Conservation (phyloP, 768 basidiomycete species). For the Asterophora parasitica region DNA sequence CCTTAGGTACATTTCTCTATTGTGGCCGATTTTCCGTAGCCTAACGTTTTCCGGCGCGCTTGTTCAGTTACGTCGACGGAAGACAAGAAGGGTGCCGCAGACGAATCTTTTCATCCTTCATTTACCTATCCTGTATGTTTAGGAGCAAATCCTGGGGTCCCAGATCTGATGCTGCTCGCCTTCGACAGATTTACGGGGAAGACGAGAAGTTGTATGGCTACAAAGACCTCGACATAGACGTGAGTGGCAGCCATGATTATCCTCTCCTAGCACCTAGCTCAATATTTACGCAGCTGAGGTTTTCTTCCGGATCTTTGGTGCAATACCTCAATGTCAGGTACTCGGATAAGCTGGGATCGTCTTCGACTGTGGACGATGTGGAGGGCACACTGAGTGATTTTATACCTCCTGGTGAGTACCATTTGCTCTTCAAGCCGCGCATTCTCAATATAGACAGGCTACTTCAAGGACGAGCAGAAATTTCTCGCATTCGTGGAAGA, state of each 20-base stretch:
- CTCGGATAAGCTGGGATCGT: constrained; percentile 57
- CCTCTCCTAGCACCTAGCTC: neutral
- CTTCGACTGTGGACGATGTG: constrained; percentile 80
- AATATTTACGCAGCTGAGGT: constrained; percentile 51
- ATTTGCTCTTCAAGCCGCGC: neutral
- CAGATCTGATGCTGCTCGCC: neutral
- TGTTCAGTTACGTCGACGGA: constrained; percentile 61
- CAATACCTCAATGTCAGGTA: constrained; percentile 71
- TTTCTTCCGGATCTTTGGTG: constrained; percentile 82
- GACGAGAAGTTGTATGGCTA: constrained; percentile 97
- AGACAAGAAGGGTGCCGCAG: constrained; percentile 54
- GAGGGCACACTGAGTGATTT: constrained; percentile 71
- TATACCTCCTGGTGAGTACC: constrained; percentile 62
- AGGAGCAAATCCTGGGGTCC: neutral
- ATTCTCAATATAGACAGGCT: constrained; percentile 41
- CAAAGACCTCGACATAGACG: constrained; percentile 76
- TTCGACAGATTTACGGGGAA: constrained; percentile 81
- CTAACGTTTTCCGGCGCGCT: neutral
- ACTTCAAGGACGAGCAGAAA: constrained; percentile 57
- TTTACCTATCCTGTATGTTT: constrained; percentile 89
- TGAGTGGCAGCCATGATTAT: constrained; percentile 30
- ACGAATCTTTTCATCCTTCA: constrained; percentile 69
- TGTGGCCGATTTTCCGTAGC: neutral
- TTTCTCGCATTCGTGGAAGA: constrained; percentile 71
- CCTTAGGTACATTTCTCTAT: constrained; percentile 54